Evolutionary conservation across 2,329 filamentous ascomycete species (phyloP), one percentile per base, ranked within the genome.

Genomic region (Microdochium bolleyi): DNA sequence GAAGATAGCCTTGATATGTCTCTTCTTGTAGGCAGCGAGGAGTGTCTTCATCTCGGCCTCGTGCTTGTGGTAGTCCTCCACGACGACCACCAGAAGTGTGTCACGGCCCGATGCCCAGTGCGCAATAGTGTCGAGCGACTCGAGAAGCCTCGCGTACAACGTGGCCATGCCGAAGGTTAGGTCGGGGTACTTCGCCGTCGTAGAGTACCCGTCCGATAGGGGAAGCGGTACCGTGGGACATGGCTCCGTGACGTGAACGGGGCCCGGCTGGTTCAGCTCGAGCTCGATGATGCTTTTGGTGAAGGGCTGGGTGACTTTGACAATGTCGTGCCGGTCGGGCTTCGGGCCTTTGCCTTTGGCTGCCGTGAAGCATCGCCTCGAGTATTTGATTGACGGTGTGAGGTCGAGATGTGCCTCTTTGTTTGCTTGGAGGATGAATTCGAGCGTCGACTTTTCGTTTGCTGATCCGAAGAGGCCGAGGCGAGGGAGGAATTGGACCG

Each of bases 131-230:
- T 73, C 65, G 34, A 82, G 65, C 1, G 79, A 79, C 7, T 73
- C 70, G 38, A 72, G 65, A 52, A 84, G 64, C 32, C 81, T 73
- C 24, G 72, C 69, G 30, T 76, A 68, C 8, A 70, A 75, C 22
- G 80, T 82, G 0, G 80, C 78, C 3, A 84, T 73, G 52, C 79
- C 81, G 55, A 85, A 84, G 53, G 80, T 64, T 48, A 83, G 71
- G 51, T 82, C 73, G 0, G 71, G 67, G 56, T 79, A 78, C 9
- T 70, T 21, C 3, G 41, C 69, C 27, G 65, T 59, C 27, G 62
- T 60, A 0, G 74, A 72, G 50, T 73, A 73, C 1, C 74, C 70
- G 0, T 59, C 58, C 0, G 78, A 73, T 0, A 83, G 77, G 3
- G 68, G 60, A 7, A 84, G 61, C 0, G 67, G 60, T 19, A 84